Percentiles rank a stretch among this genome's conserved stretches.
Evolutionary conservation across 2,329 filamentous ascomycete species (phyloP).

Genomic region (Clarireedia homoeocarpa): DNA sequence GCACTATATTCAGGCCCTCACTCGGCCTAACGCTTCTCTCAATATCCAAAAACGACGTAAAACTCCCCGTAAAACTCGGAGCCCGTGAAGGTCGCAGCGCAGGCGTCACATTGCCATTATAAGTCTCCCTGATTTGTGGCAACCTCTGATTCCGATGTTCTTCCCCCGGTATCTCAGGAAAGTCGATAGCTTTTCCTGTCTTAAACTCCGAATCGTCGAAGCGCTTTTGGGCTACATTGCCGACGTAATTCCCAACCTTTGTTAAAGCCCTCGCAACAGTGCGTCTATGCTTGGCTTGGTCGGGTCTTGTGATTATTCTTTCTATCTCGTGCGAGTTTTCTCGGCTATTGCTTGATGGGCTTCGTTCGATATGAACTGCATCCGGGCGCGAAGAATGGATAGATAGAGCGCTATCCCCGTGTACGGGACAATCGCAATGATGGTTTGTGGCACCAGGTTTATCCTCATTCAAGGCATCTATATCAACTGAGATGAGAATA

Average conservation of each 20-base stretch:
- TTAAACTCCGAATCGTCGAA: slow-evolving; percentile 43
- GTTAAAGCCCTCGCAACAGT: slow-evolving; percentile 38
- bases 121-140: slow-evolving; percentile 33
- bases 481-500: slow-evolving; percentile 33
- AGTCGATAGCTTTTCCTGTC: slow-evolving; percentile 39
- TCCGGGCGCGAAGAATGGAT: slow-evolving; percentile 5
- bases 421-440: slow-evolving; percentile 5
- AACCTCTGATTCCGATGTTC: slow-evolving; percentile 36
- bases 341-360: slow-evolving; percentile 7
- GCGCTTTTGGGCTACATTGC: slow-evolving; percentile 39
- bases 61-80: slow-evolving; percentile 29
- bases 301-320: slow-evolving; percentile 3
- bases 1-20: background rate
- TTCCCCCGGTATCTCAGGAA: slow-evolving; percentile 50
- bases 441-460: background rate
- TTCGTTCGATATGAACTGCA: slow-evolving; percentile 1
- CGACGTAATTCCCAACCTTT: slow-evolving; percentile 37
- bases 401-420: background rate
- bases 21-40: background rate
- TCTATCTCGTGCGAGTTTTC: slow-evolving; percentile 7
- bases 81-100: slow-evolving; percentile 30
- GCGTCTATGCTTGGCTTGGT: slow-evolving; percentile 29
- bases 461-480: slow-evolving; percentile 8
- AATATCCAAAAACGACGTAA: background rate
- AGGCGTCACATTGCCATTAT: slow-evolving; percentile 32